Percentiles rank a stretch among this genome's conserved stretches.
Conservation (phyloP, 179 eudicot species). For the Beta macrorhiza region DNA sequence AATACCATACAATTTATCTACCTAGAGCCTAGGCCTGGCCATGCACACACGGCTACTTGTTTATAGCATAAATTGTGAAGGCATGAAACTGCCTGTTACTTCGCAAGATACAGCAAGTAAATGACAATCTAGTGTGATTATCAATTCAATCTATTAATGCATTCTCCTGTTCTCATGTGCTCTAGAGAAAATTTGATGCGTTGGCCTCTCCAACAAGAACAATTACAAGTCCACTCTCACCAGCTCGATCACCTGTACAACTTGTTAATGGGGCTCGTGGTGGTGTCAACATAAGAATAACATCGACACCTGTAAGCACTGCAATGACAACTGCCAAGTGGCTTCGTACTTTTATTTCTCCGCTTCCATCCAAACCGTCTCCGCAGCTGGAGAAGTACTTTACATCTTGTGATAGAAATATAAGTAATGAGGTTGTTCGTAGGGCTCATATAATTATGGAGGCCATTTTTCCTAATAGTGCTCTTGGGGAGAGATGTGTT, state of each 20-base stretch:
- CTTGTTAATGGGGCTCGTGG: constrained; percentile 38
- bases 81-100: neutral
- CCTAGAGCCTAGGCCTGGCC: neutral
- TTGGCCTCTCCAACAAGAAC: constrained; percentile 82
- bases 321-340: constrained; percentile 99
- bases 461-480: constrained; percentile 86
- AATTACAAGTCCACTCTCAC: constrained; percentile 70
- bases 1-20: neutral
- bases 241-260: constrained; percentile 61
- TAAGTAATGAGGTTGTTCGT: constrained; percentile 64
- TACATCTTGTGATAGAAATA: constrained; percentile 68
- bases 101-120: neutral
- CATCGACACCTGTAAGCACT: constrained; percentile 92
- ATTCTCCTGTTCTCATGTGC: constrained; percentile 17
- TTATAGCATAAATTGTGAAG: neutral
- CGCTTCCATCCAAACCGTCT: constrained; percentile 81
- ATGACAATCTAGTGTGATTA: neutral
- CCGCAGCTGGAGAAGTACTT: constrained; percentile 62
- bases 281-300: constrained; percentile 36
- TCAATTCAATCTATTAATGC: constrained; percentile 9
- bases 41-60: neutral
- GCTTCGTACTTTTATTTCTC: constrained; percentile 83
- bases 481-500: constrained; percentile 62
- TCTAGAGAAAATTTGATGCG: constrained; percentile 64
- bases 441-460: constrained; percentile 85